Conservation (phyloP, 1,139 yeast species). For the Candida frijolesensis region DNA sequence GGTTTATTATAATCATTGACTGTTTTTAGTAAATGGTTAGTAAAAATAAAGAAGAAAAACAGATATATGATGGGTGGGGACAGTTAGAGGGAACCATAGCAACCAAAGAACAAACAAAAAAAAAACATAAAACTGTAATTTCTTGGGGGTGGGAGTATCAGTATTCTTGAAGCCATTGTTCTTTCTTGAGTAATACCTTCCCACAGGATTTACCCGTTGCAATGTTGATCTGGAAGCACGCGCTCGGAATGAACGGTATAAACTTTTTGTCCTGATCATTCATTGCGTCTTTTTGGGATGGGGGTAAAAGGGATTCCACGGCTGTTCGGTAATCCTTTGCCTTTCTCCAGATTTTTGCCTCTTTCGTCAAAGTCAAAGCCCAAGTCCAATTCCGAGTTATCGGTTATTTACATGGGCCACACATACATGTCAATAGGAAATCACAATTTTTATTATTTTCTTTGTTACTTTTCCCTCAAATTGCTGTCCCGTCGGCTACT, state of each 20-base stretch:
- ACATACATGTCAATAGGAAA: not conserved
- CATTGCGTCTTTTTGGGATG: not conserved
- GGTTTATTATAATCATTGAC: constrained; percentile 36
- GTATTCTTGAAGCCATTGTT: not conserved
- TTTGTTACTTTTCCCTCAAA: constrained; percentile 25
- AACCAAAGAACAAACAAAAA: not conserved
- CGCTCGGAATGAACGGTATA: not conserved
- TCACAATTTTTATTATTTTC: constrained; percentile 28
- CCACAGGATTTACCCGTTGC: no score
- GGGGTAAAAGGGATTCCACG: not conserved
- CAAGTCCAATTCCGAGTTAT: not conserved
- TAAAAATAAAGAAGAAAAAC: not conserved
- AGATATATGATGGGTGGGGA: not conserved
- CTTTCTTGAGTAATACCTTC: not conserved
- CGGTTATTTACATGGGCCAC: not conserved
- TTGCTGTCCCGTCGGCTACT: constrained; percentile 8
- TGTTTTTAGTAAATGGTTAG: constrained; percentile 12
- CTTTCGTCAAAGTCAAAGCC: not conserved
- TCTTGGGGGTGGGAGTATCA: not conserved
- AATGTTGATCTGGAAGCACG: not conserved
- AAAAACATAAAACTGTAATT: not conserved
- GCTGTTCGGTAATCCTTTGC: not conserved
- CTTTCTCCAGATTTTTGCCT: not conserved
- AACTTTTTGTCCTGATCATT: no score
- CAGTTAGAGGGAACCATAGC: not conserved